Base-by-base conservation (phyloP, 768 basidiomycete genomes). In the Galerina sulciceps region DNA sequence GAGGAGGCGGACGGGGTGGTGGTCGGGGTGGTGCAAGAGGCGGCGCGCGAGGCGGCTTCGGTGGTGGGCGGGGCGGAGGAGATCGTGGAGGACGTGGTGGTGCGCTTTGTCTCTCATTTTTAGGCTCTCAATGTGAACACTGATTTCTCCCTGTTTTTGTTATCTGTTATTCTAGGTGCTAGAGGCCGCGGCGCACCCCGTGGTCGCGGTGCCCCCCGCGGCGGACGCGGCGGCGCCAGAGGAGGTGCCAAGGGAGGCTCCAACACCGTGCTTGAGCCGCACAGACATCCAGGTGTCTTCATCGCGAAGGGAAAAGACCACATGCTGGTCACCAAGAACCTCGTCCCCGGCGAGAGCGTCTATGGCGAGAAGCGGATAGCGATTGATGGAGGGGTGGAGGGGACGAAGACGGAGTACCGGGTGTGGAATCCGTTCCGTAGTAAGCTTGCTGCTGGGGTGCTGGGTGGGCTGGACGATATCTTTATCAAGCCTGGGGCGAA, bases 341-440 rank as follows among this genome's bases (percentile, higher is more conserved):
- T 99, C 72, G 94, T 93, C 40, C 97, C 97, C 1, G 97, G 97
- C 45, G 97, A 99, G 71, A 91, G 91, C 6, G 96, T 99, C 10
- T 99, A 99, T 73, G 97, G 97, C 60, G 97, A 99, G 76, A 99
- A 99, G 81, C 84, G 96, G 71, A 94, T 98, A 75, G 86, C 89
- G 14, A 85, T 98, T 68, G 93, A 95, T 13, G 79, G 81, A 11
- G 87, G 82, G 43, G 84, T 81, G 17, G 91, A 90, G 43, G 89
- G 84, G 42, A 91, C 89, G 58, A 99, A 99, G 79, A 82, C 87
- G 63, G 97, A 99, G 77, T 99, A 98, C 77, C 84, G 97, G 55
- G 97, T 99, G 31, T 99, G 97, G 97, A 99, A 99, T 79, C 97
- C 97, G 46, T 99, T 99, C 87, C 85, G 97, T 65, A 88, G 85